A percentile compares a stretch with the other conserved stretches of the same genome.
Evolutionary conservation across 106 monocot species (phyloP).

Genomic region (Platanthera zijinensis): DNA sequence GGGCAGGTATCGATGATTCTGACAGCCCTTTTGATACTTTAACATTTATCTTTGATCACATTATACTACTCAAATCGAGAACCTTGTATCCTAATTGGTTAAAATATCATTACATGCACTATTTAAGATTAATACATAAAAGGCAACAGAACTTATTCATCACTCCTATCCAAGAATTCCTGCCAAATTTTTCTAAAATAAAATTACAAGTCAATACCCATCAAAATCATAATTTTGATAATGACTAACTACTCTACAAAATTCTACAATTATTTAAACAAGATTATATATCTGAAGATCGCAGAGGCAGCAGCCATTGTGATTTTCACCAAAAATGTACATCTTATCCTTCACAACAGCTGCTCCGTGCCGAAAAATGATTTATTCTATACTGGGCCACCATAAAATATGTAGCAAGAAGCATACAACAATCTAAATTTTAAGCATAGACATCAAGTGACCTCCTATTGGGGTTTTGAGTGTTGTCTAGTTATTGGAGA

Average conservation of each 20-base stretch:
- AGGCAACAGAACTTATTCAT: not conserved
- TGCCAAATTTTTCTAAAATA: not conserved
- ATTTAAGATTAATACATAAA: not conserved
- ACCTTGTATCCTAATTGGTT: constrained; percentile 40
- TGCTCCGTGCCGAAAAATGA: constrained; percentile 68
- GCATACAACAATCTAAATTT: not conserved
- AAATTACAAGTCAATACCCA: not conserved
- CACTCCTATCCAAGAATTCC: not conserved
- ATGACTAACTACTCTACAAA: not conserved
- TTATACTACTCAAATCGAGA: constrained; percentile 85
- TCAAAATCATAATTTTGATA: constrained; percentile 1
- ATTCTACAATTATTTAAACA: not conserved
- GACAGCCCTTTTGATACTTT: constrained; percentile 28
- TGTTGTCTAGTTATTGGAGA: constrained; percentile 67
- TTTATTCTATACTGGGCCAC: constrained; percentile 6
- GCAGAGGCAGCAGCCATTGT: constrained; percentile 90
- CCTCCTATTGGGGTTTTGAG: constrained; percentile 86
- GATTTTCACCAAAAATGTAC: constrained; percentile 95
- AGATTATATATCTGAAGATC: constrained; percentile 71
- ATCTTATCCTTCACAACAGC: constrained; percentile 88
- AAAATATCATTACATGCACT: not conserved
- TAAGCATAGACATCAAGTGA: constrained; percentile 5
- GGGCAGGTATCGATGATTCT: constrained; percentile 21
- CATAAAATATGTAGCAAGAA: not conserved
- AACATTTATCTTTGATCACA: constrained; percentile 81